A percentile compares a stretch with the other conserved stretches of the same genome.
Conservation (phyloP, 1,284 basidiomycete genomes). For the Malassezia psittaci region DNA sequence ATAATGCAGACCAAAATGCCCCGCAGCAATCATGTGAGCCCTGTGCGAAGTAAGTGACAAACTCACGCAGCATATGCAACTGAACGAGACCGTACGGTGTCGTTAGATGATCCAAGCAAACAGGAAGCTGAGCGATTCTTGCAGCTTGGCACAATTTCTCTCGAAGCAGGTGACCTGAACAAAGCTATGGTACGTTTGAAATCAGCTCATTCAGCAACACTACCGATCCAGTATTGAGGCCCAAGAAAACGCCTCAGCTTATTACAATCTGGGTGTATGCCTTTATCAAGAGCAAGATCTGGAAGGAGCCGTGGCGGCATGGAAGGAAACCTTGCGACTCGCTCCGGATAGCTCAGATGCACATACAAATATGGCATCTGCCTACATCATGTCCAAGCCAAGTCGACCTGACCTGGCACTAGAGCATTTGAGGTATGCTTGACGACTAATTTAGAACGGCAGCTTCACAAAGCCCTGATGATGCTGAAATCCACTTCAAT, state of each 20-base stretch:
- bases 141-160: slow-evolving; percentile 72
- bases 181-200: slow-evolving; percentile 53
- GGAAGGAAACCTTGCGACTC: slow-evolving; percentile 50
- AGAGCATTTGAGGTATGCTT: slow-evolving; percentile 67
- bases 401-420: slow-evolving; percentile 79
- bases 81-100: slow-evolving; percentile 3
- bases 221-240: slow-evolving; percentile 73
- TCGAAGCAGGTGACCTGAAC: slow-evolving; percentile 80
- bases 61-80: slow-evolving; percentile 2
- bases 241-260: slow-evolving; percentile 66
- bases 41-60: not conserved
- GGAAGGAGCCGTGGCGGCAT: slow-evolving; percentile 28
- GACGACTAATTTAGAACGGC: slow-evolving; percentile 59
- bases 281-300: slow-evolving; percentile 63
- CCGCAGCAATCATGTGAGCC: not conserved
- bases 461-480: slow-evolving; percentile 71
- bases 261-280: slow-evolving; percentile 79
- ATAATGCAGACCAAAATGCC: too few species aligned
- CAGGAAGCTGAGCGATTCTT: slow-evolving; percentile 68
- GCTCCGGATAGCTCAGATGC: slow-evolving; percentile 78
- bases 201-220: slow-evolving; percentile 46
- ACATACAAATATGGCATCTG: slow-evolving; percentile 86
- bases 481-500: slow-evolving; percentile 90
- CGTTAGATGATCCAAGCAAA: slow-evolving; percentile 63
- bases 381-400: slow-evolving; percentile 77